These are phyloP conservation scores for Glarea lozoyensis DNA, from an alignment of 495 filamentous ascomycete genomes.

Conservation along the genomic window DNA sequence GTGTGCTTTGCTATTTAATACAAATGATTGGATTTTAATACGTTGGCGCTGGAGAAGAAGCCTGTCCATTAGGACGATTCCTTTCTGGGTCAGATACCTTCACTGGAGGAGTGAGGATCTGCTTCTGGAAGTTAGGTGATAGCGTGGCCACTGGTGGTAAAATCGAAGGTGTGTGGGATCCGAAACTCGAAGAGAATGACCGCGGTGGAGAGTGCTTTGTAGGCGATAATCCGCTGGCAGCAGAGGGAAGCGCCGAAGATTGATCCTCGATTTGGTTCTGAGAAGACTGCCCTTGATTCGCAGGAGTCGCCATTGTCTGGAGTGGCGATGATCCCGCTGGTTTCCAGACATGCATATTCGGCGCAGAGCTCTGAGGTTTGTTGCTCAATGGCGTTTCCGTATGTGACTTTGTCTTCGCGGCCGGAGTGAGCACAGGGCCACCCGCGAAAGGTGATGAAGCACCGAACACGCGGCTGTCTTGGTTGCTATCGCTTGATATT, in stretches of 20 bases:
- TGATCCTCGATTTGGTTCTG: slow-evolving; percentile 7
- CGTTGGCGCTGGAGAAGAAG: slow-evolving; percentile 2
- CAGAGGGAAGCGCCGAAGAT: slow-evolving; percentile 37
- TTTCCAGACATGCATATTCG: slow-evolving; percentile 4
- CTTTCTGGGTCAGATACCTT: slow-evolving; percentile 32
- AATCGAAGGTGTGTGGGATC: slow-evolving; percentile 28
- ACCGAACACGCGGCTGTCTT: slow-evolving; percentile 7
- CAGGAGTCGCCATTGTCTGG: neutral
- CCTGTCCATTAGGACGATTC: slow-evolving; percentile 8
- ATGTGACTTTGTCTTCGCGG: slow-evolving; percentile 2
- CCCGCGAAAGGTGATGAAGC: slow-evolving; percentile 14
- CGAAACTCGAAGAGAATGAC: slow-evolving; percentile 15
- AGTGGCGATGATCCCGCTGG: neutral
- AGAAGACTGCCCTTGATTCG: neutral
- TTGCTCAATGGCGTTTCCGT: slow-evolving; percentile 8
- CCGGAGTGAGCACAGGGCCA: slow-evolving; percentile 15
- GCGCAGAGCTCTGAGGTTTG: slow-evolving; percentile 2
- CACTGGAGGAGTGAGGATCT: slow-evolving; percentile 39
- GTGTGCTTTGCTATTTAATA: too few relatives aligned
- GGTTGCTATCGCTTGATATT: slow-evolving; percentile 5
- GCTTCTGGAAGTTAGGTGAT: slow-evolving; percentile 40
- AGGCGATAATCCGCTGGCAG: slow-evolving; percentile 61
- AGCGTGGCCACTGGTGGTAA: slow-evolving; percentile 42
- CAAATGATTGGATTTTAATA: too few relatives aligned
- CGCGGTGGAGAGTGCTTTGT: slow-evolving; percentile 56